Base-by-base conservation (phyloP, 2,329 filamentous ascomycete species). In the Calonectria honghensis region DNA sequence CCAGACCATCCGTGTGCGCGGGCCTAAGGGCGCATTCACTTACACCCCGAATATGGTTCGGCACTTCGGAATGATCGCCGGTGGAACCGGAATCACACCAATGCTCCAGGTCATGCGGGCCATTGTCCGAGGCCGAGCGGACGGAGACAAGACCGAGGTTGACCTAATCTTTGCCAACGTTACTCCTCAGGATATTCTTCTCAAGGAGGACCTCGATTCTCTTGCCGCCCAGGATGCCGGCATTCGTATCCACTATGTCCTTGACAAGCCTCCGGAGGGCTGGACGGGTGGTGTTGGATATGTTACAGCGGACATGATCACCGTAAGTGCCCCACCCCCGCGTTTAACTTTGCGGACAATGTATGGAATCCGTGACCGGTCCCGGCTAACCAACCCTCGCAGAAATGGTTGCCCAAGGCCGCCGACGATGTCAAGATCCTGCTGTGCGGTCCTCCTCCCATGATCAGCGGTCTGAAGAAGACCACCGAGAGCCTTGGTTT, bases 91-190 rank as follows among this genome's bases (percentile, higher is more conserved):
- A 80, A 98, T 99, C 85, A 98, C 97, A 13, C 97, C 97, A 75
- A 99, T 99, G 97, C 91, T 98, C 77, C 97, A 99, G 89, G 93
- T 99, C 81, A 93, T 98, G 84, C 94, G 96, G 82, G 97, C 96
- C 73, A 96, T 98, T 80, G 91, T 96, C 81, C 92, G 95, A 80
- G 95, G 95, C 82, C 92, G 95, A 80, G 90, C 92, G 70, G 89
- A 92, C 66, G 96, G 94, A 76, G 96, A 98, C 87, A 93, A 88
- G 84, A 99, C 97, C 75, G 90, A 98, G 89, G 92, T 98, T 69
- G 96, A 98, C 84, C 89, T 99, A 77, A 96, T 99, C 86, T 99
- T 98, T 83, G 97, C 97, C 85, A 99, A 99, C 85, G 97, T 99
- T 74, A 96, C 97, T 81, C 88, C 90, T 73, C 94, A 98, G 84